Evolutionary conservation across 257 asterid genomes (phyloP), one percentile per base, ranked within the genome.

Genomic region (Gardenia jasminoides): DNA sequence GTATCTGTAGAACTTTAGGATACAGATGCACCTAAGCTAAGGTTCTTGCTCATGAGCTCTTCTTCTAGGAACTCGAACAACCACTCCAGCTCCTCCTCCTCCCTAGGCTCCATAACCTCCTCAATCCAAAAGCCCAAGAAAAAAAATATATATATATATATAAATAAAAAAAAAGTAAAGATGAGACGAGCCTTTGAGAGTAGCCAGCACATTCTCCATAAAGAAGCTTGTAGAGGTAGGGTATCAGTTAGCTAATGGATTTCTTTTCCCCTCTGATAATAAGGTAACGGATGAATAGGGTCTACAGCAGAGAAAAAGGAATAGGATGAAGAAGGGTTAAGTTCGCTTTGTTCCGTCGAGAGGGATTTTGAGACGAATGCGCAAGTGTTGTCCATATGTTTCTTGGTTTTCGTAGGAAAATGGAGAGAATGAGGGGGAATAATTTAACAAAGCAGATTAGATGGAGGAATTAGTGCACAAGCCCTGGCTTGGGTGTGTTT

Each of bases 51-150:
- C 67, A 24, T 48, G 44, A 61, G 33, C 71, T 75, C 74, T 58
- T 76, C 56, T 58, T 70, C 67, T 69, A 58, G 73, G 72, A 69
- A 66, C 69, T 69, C 24, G 44, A 71, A 70, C 78, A 67, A 59
- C 26, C 72, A 67, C 71, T 73, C 43, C 31, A 30, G 64, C 36
- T 69, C 44, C 68, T 24, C 39, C 54, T 69, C 44, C 52, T 50
- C 36, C 56, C 61, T 22, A 44, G 39, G 28, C 44, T 64, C 11
- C 69, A 73, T 61, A 74, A 41, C 66, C 31, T 15, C 17, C 66
- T 19, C 33, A 58, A 30, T 5, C 59, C 58, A 10, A 12, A 39
- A 17, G 6, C 41, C 75, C 58, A 9, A 41, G 56, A n/a, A 3
- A 1, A 3, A 22, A n/a, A 10, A 15, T 1, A 11, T 22, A 39